Base-by-base conservation (phyloP, 768 basidiomycete genomes). In the Paxillus involutus region DNA sequence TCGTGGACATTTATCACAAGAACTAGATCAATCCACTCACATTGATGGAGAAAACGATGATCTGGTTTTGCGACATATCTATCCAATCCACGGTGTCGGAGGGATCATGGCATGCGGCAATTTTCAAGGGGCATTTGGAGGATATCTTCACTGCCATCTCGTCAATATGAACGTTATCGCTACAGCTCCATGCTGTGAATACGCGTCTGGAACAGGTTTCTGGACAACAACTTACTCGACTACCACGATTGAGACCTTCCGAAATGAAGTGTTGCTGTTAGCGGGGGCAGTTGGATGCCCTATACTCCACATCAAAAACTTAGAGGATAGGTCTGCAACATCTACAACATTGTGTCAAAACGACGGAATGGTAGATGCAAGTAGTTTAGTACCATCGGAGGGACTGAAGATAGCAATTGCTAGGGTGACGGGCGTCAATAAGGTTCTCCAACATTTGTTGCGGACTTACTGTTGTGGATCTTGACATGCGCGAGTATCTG, bases 1-100 rank as follows among this genome's bases (percentile, higher is more conserved):
- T 44, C 48, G 40, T 52, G 33, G 61, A 30, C 30, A 45, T 37
- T 44, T 39, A 14, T 32, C 10, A 49, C 33, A 46, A 46, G 47
- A 12, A 39, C 45, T 41, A 35, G 33, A 36, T 32, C 41, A n/a
- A 57, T 53, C 29, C 58, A 58, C 75, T 67, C 55, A 76, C 81
- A 45, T 73, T 68, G 5, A 73, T 65, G 21, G 75, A 65, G n/a
- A 71, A 70, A 37, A 82, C 64, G 41, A 80, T 60, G 17, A 79
- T 67, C 52, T 77, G 73, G 37, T 65, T 54, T 12, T 53, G 29
- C 61, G 26, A 56, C 5, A 73, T 50, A 41, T 58, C 35, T 19
- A 50, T 55, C 32, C 58, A 49, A 47, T 65, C 63, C n/a, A 52
- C 56, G 26, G 45, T 52, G 21, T 68, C 55, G 40, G 21, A 44